Conservation (phyloP, 2,329 filamentous ascomycete species). For the Fusarium sp. region DNA sequence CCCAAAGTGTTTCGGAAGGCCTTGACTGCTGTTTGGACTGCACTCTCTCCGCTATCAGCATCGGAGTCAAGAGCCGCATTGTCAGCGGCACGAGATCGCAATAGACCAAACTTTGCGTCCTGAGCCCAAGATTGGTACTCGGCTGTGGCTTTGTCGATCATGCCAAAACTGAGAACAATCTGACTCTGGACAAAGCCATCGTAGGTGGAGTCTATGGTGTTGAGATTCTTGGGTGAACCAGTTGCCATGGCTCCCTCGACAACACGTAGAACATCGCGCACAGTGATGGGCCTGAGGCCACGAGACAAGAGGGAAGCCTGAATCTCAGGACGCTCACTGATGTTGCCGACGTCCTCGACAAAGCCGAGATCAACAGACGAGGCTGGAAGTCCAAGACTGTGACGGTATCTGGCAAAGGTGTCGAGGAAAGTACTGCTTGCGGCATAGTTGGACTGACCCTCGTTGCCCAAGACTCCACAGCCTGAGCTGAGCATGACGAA, state of each 20-base stretch:
- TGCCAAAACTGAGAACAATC: constrained; percentile 41
- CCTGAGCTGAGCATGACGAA: constrained; percentile 43
- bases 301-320: constrained; percentile 35
- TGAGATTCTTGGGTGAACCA: constrained; percentile 22
- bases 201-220: constrained; percentile 10
- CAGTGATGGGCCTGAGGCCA: constrained; percentile 41
- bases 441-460: constrained; percentile 39
- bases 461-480: constrained; percentile 38
- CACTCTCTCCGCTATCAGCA: constrained; percentile 33
- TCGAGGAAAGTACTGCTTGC: constrained; percentile 42
- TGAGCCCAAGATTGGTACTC: constrained; percentile 43
- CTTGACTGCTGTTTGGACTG: constrained; percentile 41
- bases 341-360: constrained; percentile 41
- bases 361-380: constrained; percentile 39
- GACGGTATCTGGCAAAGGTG: constrained; percentile 39
- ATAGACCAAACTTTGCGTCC: constrained; percentile 39
- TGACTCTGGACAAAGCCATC: constrained; percentile 37
- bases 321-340: constrained; percentile 41
- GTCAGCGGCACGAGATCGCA: constrained; percentile 30
- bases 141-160: constrained; percentile 39
- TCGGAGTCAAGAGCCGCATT: constrained; percentile 31
- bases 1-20: constrained; percentile 34
- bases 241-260: constrained; percentile 40
- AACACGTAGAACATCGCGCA: constrained; percentile 39
- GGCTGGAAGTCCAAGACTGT: constrained; percentile 35